Evolutionary conservation across 306 rosid species (phyloP), one percentile per base, ranked within the genome.

Genomic region (Hippophae rhamnoides): DNA sequence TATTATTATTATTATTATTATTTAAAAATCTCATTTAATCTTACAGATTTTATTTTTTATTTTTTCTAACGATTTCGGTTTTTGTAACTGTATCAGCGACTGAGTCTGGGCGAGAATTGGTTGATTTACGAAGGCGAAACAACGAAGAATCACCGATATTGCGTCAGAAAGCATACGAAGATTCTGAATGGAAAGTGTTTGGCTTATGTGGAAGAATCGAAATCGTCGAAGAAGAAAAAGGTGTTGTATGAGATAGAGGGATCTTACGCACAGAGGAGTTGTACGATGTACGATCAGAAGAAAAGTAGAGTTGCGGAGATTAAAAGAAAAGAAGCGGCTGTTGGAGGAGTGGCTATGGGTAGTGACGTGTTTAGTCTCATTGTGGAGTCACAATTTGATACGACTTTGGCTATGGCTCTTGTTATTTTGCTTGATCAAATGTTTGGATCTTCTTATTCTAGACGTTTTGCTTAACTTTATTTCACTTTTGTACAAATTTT

Each of bases 71-170:
- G 23, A 1, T 18, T 18, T 18, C 23, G 23, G 23, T 18, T 18
- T 18, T 0, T 18, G 23, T 18, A 18, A 18, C 23, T 18, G 23
- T 18, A 7, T 9, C 82, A 86, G 95, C 74, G 84, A 71, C 58
- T 79, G 63, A 78, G 84, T 66, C 59, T 84, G 0, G 81, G 77
- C 8, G 93, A 87, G 49, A 82, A 74, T 23, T 88, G 94, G 96
- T 40, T 71, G 12, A 73, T 88, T 48, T 82, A 52, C 71, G 89
- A 80, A 47, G 96, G 94, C 52, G 94, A 82, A 58, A 69, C 67
- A 1, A 42, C 51, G 5, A 57, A 1, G 26, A 84, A 80, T 14
- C 81, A 81, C 5, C 65, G 64, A 10, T 84, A 76, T 65, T 62
- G 68, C 5, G 84, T 67, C 47, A 84, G 54, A 43, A 87, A 82